Percentiles rank a stretch among this genome's conserved stretches.
phyloP scores from a whole-genome alignment of 352 stramenopile genomes.

The Globisporangium paroecandrum region DNA sequence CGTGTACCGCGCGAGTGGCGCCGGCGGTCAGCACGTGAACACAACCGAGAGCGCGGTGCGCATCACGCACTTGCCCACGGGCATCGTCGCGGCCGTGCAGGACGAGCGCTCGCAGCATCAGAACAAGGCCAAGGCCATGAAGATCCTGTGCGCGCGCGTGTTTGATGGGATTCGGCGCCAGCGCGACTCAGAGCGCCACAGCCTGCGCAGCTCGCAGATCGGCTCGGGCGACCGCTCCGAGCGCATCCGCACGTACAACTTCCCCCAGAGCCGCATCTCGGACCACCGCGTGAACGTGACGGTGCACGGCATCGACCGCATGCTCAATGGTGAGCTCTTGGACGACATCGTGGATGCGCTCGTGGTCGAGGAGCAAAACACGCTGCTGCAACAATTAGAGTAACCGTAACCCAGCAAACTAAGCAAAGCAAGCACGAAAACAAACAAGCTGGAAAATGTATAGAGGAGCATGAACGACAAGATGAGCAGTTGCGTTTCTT shows the following conservation, averaged over 20 bases:
- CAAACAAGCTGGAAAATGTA: not conserved
- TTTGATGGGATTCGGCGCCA: constrained; percentile 91
- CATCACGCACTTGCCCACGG: constrained; percentile 96
- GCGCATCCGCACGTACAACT: constrained; percentile 99
- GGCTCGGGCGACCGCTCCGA: constrained; percentile 94
- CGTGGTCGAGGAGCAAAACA: constrained; percentile 78
- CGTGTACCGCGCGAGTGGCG: constrained; percentile 95
- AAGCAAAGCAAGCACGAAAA: not conserved
- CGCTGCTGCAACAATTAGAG: constrained; percentile 67
- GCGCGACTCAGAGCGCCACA: constrained; percentile 53
- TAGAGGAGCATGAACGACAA: not conserved
- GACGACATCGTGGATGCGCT: constrained; percentile 88
- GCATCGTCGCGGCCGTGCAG: constrained; percentile 85
- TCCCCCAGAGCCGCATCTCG: constrained; percentile 93
- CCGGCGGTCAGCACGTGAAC: constrained; percentile 99
- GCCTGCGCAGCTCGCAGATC: constrained; percentile 85
- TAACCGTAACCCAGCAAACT: constrained; percentile 9
- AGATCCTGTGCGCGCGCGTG: constrained; percentile 94
- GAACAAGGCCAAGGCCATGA: constrained; percentile 98
- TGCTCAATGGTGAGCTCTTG: constrained; percentile 87
- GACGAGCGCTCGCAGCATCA: constrained; percentile 97
- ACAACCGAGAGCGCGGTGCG: constrained; percentile 97
- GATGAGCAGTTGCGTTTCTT: not conserved
- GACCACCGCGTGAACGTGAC: constrained; percentile 94
- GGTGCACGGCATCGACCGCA: constrained; percentile 85